Evolutionary conservation across 495 filamentous ascomycete genomes (phyloP).

Genomic region (Cercophora scortea): DNA sequence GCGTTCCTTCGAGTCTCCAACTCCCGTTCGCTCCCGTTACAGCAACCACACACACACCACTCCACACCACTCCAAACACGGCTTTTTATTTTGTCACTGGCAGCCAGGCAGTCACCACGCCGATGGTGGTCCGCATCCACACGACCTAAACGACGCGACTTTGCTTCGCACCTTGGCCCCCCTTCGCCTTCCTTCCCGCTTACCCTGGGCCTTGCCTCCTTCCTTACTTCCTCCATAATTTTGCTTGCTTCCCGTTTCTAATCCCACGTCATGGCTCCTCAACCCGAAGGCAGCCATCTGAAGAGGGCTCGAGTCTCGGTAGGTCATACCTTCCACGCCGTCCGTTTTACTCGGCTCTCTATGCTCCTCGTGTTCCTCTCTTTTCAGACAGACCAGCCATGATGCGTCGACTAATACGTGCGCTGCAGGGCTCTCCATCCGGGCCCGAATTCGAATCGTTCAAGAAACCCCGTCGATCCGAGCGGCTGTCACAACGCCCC

Average conservation of each 20-base stretch:
- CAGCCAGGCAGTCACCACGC: too few relatives aligned
- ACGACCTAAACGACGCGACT: too few relatives aligned
- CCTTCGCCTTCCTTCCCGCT: too few relatives aligned
- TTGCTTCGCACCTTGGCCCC: too few relatives aligned
- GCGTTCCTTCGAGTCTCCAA: too few relatives aligned
- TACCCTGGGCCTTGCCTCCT: neutral
- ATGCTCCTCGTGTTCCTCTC: constrained; percentile 4
- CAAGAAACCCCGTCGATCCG: constrained; percentile 63
- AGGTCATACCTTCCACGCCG: constrained; percentile 8
- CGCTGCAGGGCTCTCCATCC: constrained; percentile 35
- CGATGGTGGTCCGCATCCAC: too few relatives aligned
- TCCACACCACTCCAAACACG: too few relatives aligned
- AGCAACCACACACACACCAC: too few relatives aligned
- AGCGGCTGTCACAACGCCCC: constrained; percentile 44
- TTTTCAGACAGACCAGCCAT: constrained; percentile 9
- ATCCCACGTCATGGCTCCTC: constrained; percentile 40
- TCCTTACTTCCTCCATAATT: constrained; percentile 7
- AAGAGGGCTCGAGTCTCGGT: constrained; percentile 42
- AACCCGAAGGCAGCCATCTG: constrained; percentile 46
- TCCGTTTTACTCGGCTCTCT: constrained; percentile 7
- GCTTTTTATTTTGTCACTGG: too few relatives aligned
- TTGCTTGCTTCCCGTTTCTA: neutral
- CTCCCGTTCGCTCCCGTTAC: too few relatives aligned
- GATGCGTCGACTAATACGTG: constrained; percentile 21
- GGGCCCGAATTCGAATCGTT: constrained; percentile 36